Evolutionary conservation across 2,329 filamentous ascomycete genomes (phyloP), one percentile per base, ranked within the genome.

Genomic region (Scedosporium boydii): DNA sequence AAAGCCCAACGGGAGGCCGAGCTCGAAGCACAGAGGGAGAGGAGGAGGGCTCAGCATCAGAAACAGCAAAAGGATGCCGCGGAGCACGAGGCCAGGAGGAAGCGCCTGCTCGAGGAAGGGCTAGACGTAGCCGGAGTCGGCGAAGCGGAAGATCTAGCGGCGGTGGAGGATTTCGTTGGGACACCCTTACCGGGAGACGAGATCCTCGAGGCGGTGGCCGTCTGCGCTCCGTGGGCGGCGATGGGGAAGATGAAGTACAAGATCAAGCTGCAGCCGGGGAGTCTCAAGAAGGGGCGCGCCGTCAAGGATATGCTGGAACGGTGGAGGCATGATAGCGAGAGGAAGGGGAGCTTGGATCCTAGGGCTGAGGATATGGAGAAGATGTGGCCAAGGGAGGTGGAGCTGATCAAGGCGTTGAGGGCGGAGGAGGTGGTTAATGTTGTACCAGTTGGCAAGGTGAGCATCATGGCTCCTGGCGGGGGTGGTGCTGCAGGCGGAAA

Each of bases 251-350:
- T 89, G 76, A 97, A 97, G 76, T 98, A 97, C 79, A 96, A 96
- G 75, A 90, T 87, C 61, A 99, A 99, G 78, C 75, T 99, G 68
- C 95, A 98, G 75, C 95, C 95, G 0, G 95, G 95, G 0, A 76
- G 86, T 0, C 82, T 88, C 66, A 99, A 98, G 81, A 96, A 96
- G 77, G 93, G 95, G 9, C 98, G 97, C 73, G 93, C 92, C 0
- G 86, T 96, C 58, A 91, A 90, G 72, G 93, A 98, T 74, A 88
- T 98, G 38, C 75, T 98, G n/a, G 86, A 87, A 58, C 83, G 84
- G 64, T 97, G 93, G 93, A 82, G 88, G 66, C 74, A 80, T 21
- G 91, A 86, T 59, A 83, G 86, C 6, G 73, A 70, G 7, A 81
- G 77, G 70, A 86, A 83, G 70, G 80, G 80, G 5, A 81, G 82